phyloP scores from a whole-genome alignment of 768 basidiomycete genomes.

The Lactifluus hygrophoroides region DNA sequence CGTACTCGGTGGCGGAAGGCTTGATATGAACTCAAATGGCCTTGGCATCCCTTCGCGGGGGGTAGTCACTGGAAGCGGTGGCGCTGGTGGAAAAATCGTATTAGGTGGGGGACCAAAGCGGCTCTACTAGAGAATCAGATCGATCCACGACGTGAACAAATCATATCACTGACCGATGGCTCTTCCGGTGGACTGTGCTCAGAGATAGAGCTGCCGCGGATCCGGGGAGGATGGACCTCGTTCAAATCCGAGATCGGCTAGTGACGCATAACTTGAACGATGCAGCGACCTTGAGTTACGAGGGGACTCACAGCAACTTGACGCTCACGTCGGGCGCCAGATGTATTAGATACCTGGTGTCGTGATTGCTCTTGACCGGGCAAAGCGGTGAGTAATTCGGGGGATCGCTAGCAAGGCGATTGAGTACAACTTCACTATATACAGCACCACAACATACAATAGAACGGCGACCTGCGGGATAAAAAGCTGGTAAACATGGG shows the following conservation, averaged over 20 bases:
- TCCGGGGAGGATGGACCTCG: background rate
- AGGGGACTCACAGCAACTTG: constrained; percentile 1
- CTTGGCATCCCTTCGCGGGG: constrained; percentile 9
- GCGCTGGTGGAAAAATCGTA: background rate
- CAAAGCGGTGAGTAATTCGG: background rate
- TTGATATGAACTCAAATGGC: constrained; percentile 5
- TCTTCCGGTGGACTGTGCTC: background rate
- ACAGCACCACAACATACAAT: background rate
- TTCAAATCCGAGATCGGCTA: background rate
- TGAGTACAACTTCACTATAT: background rate
- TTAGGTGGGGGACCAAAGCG: background rate
- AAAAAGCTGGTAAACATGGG: background rate
- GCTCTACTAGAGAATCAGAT: background rate
- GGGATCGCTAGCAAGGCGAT: constrained; percentile 2
- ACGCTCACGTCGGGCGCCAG: constrained; percentile 7
- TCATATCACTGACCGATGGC: background rate
- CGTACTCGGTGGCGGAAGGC: constrained; percentile 13
- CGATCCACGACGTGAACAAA: background rate
- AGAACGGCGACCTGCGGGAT: background rate
- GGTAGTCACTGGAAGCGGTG: background rate
- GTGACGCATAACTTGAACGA: background rate
- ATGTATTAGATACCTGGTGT: background rate
- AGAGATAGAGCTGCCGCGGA: background rate
- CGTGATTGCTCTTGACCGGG: background rate
- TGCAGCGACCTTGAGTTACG: background rate